phyloP scores from a whole-genome alignment of 2,329 filamentous ascomycete genomes.

The Penicillium concentricum region DNA sequence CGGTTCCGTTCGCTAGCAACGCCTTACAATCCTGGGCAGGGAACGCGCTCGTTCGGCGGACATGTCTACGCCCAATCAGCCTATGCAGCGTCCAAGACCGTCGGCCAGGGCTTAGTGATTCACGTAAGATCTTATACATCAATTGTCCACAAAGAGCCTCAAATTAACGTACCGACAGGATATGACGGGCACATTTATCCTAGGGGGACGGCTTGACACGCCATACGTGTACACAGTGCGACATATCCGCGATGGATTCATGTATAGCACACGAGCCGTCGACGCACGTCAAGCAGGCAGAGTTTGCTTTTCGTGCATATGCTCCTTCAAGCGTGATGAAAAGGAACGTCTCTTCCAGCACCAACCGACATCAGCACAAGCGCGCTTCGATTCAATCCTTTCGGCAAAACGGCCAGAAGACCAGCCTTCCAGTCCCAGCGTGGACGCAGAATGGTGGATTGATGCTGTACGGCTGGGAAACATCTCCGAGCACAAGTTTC shows the following conservation, averaged over 20 bases:
- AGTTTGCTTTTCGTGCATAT: constrained; percentile 54
- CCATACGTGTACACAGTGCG: constrained; percentile 54
- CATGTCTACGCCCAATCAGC: constrained; percentile 59
- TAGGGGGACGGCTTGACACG: constrained; percentile 46
- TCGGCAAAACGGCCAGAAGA: constrained; percentile 33
- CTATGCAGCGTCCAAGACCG: constrained; percentile 57
- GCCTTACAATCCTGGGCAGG: constrained; percentile 45
- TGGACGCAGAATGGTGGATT: constrained; percentile 41
- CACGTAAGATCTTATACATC: constrained; percentile 44
- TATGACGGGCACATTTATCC: constrained; percentile 54
- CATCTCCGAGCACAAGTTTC: constrained; percentile 33
- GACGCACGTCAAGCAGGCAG: constrained; percentile 51
- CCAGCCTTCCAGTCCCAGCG: constrained; percentile 33
- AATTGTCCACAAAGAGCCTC: not conserved
- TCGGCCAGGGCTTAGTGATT: constrained; percentile 50
- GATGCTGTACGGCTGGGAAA: constrained; percentile 27
- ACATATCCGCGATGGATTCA: constrained; percentile 51
- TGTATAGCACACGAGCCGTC: constrained; percentile 54
- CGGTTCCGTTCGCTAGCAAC: constrained; percentile 29
- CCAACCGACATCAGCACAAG: constrained; percentile 30
- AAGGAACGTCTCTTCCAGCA: constrained; percentile 27
- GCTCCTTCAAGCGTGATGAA: constrained; percentile 53
- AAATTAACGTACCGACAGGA: constrained; percentile 36
- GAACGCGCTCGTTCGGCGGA: constrained; percentile 52
- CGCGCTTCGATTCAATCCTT: constrained; percentile 32